These are phyloP conservation scores for Platanthera guangdongensis DNA, from an alignment of 106 monocot species.

Conservation along the genomic window DNA sequence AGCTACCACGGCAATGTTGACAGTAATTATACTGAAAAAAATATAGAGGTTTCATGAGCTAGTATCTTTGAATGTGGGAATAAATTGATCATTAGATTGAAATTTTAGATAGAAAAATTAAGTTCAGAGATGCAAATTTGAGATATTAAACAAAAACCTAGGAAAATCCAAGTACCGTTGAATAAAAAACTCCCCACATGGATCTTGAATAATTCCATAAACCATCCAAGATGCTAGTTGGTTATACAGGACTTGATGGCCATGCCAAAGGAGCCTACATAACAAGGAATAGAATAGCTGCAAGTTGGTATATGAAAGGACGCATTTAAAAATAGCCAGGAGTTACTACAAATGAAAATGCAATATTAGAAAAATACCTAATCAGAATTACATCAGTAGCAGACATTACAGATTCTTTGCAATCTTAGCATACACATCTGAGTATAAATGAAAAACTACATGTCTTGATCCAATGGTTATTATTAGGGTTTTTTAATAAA, in stretches of 20 bases:
- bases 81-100: neutral
- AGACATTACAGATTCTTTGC: neutral
- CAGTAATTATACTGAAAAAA: neutral
- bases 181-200: slow-evolving; percentile 85
- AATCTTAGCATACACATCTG: neutral
- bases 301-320: neutral
- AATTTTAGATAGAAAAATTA: neutral
- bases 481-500: no score
- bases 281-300: slow-evolving; percentile 1
- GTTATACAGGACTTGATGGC: slow-evolving; percentile 91
- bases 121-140: neutral
- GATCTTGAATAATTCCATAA: slow-evolving; percentile 98
- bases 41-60: neutral
- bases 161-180: slow-evolving; percentile 39
- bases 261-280: slow-evolving; percentile 94
- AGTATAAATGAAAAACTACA: no score
- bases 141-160: neutral
- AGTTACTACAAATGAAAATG: neutral
- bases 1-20: neutral
- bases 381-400: neutral
- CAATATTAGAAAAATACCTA: neutral
- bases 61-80: neutral
- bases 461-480: no score
- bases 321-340: neutral
- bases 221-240: slow-evolving; percentile 93